phyloP scores from a whole-genome alignment of 2,329 filamentous ascomycete species.

The Tolypocladium ophioglossoides region DNA sequence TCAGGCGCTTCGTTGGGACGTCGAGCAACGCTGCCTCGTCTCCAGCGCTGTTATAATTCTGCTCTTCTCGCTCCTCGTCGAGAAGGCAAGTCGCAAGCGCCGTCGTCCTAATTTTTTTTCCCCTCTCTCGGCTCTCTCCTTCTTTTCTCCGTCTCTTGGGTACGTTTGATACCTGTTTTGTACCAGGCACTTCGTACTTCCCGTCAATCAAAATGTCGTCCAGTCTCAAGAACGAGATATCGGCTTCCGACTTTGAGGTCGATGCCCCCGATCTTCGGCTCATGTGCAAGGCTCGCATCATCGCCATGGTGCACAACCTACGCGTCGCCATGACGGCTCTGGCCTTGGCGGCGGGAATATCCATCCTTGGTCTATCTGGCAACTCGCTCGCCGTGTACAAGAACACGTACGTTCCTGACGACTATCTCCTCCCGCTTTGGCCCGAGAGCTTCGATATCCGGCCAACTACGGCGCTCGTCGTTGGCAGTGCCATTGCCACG shows the following conservation, averaged over 20 bases:
- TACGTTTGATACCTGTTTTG: neutral
- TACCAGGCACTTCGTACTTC: neutral
- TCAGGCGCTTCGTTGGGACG: neutral
- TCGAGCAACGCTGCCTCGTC: neutral
- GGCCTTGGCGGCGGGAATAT: conserved; percentile 39
- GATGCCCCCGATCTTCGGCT: conserved; percentile 26
- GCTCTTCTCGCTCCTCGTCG: neutral
- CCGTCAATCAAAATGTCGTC: conserved; percentile 12
- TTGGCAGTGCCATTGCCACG: conserved; percentile 38
- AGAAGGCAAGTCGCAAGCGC: neutral
- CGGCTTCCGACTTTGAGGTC: conserved; percentile 38
- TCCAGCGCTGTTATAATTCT: neutral
- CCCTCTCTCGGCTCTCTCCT: neutral
- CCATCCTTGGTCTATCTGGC: conserved; percentile 42
- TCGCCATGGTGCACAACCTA: conserved; percentile 31
- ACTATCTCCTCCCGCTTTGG: conserved; percentile 45
- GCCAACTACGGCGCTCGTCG: conserved; percentile 44
- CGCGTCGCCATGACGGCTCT: conserved; percentile 38
- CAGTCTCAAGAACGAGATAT: conserved; percentile 26
- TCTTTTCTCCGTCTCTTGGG: neutral
- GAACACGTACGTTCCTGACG: conserved; percentile 35
- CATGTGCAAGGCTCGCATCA: conserved; percentile 25
- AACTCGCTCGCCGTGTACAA: conserved; percentile 46
- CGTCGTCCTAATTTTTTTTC: neutral
- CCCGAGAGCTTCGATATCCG: conserved; percentile 45